Evolutionary conservation across 2,329 filamentous ascomycete genomes (phyloP).

Genomic region (Curvularia lunata): DNA sequence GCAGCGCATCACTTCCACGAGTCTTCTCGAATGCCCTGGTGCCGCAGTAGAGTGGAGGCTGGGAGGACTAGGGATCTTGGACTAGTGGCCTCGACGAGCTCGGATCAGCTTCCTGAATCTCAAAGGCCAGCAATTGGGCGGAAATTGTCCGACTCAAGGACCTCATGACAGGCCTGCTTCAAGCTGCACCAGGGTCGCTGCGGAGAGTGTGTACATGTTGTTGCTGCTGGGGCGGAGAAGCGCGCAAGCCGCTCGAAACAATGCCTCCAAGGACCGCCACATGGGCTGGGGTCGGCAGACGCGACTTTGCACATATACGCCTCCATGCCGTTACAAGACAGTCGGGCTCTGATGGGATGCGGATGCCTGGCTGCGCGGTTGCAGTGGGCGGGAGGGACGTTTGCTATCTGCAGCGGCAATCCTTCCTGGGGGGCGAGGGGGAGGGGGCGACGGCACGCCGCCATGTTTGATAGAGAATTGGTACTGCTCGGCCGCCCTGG

Average conservation of each 20-base stretch:
- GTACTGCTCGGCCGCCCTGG: slow-evolving; percentile 19
- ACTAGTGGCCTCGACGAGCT: slow-evolving; percentile 18
- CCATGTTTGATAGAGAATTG: slow-evolving; percentile 23
- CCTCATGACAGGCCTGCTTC: slow-evolving; percentile 19
- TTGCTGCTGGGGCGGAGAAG: slow-evolving; percentile 23
- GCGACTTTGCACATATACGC: neutral
- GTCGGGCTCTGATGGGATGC: neutral
- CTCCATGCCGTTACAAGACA: neutral
- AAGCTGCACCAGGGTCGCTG: slow-evolving; percentile 9
- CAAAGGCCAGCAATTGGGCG: slow-evolving; percentile 30
- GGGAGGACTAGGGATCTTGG: slow-evolving; percentile 19
- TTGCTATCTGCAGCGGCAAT: slow-evolving; percentile 31
- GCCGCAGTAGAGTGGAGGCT: slow-evolving; percentile 25
- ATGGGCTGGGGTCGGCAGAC: neutral
- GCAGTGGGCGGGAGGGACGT: slow-evolving; percentile 27
- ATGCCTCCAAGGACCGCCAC: slow-evolving; percentile 9
- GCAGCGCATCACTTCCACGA: slow-evolving; percentile 41
- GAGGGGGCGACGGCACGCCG: slow-evolving; percentile 8
- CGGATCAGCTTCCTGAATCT: slow-evolving; percentile 27
- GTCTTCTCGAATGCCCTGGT: slow-evolving; percentile 41
- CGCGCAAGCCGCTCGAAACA: slow-evolving; percentile 32
- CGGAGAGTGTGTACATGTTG: slow-evolving; percentile 1
- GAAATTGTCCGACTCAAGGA: slow-evolving; percentile 34
- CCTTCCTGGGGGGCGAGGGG: slow-evolving; percentile 4
- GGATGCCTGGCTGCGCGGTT: slow-evolving; percentile 1